Percentiles rank a stretch among this genome's conserved stretches.
Evolutionary conservation across 306 rosid species (phyloP).

Genomic region (Quercus cerris): DNA sequence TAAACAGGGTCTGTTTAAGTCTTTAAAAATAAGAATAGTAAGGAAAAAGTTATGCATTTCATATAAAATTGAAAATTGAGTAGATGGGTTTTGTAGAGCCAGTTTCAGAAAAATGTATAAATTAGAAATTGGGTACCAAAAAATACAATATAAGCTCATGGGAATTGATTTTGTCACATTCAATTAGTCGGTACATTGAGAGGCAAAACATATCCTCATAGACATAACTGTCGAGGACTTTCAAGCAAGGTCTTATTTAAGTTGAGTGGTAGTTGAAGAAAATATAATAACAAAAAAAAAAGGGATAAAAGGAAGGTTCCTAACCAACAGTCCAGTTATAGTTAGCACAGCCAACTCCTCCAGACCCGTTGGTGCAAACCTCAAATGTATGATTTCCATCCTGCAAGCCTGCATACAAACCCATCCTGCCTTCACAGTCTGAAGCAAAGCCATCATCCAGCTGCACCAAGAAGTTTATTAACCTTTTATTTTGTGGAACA

Average conservation of each 20-base stretch:
- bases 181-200: not conserved
- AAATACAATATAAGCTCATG: not conserved
- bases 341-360: slow-evolving; percentile 56
- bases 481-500: not conserved
- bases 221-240: not conserved
- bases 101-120: not conserved
- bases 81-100: not conserved
- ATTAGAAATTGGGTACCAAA: not conserved
- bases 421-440: slow-evolving; percentile 44
- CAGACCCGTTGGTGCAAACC: slow-evolving; percentile 57
- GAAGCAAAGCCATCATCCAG: slow-evolving; percentile 56
- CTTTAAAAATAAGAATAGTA: not conserved
- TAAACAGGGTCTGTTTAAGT: not conserved
- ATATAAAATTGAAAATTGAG: not conserved
- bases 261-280: too few species aligned
- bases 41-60: not conserved
- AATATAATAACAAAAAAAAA: not conserved
- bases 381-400: slow-evolving; percentile 79
- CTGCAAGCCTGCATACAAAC: slow-evolving; percentile 45
- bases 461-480: slow-evolving; percentile 37
- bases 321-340: slow-evolving; percentile 83
- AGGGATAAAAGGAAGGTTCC: slow-evolving; percentile 26
- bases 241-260: too few species aligned
- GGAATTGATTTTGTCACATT: too few species aligned
- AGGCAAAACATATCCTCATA: not conserved